phyloP scores from a whole-genome alignment of 768 basidiomycete genomes.

The Collybia mongolica region DNA sequence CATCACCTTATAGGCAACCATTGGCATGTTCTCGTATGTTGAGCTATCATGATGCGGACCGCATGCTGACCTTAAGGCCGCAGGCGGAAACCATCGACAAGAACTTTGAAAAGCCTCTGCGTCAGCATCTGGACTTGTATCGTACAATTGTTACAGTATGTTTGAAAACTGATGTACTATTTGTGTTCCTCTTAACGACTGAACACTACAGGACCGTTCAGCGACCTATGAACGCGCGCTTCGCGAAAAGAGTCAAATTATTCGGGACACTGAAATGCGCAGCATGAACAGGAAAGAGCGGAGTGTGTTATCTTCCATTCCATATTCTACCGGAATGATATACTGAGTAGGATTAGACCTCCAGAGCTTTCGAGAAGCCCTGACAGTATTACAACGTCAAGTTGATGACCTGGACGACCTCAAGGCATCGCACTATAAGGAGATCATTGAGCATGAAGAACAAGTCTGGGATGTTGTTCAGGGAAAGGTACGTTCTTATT shows the following conservation, averaged over 20 bases:
- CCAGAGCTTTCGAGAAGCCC: conserved; percentile 83
- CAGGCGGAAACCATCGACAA: conserved; percentile 86
- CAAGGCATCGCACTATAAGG: conserved; percentile 82
- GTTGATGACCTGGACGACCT: conserved; percentile 90
- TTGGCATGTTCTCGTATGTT: conserved; percentile 85
- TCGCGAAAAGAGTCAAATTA: conserved; percentile 80
- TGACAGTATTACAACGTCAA: conserved; percentile 78
- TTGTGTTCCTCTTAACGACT: not conserved
- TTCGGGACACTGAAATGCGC: conserved; percentile 80
- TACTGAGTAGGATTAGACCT: conserved; percentile 54
- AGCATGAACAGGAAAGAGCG: conserved; percentile 85
- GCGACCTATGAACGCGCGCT: conserved; percentile 79
- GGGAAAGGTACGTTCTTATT: conserved; percentile 57
- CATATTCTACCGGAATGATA: not conserved
- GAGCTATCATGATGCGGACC: not conserved
- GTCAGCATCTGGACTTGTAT: conserved; percentile 83
- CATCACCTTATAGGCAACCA: conserved; percentile 93
- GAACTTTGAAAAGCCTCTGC: conserved; percentile 85
- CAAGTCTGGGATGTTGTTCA: conserved; percentile 95
- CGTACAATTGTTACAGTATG: conserved; percentile 66
- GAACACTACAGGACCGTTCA: conserved; percentile 67
- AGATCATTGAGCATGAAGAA: conserved; percentile 90
- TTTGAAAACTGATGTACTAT: conserved; percentile 2
- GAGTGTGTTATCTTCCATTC: conserved; percentile 47
- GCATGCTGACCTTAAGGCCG: conserved; percentile 5